Base-by-base conservation (phyloP, 805 yeast species). In the Pichia membranifaciens region DNA sequence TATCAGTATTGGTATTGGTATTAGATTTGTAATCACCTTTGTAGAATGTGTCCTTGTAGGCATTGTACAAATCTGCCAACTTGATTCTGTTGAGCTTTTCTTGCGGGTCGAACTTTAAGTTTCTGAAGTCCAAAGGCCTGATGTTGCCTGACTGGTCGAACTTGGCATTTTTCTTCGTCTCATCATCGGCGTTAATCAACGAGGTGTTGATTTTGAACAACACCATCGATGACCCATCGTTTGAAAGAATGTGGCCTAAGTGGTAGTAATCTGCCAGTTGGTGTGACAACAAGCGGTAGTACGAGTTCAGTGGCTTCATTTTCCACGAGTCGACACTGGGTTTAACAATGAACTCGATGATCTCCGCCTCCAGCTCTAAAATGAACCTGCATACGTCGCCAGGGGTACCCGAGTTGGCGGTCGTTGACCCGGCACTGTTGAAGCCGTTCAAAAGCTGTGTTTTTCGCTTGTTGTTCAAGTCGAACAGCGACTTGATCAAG, bases 201-300 rank as follows among this genome's bases (percentile, higher is more conserved):
- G 67, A 61, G 0, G 71, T 67, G 43, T 67, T 67, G 45, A 63
- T 66, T 42, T 67, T 67, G 48, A 61, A 67, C 16, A 67, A 56
- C 4, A 67, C 71, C 71, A 67, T 67, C 13, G 79, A 72, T 43
- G 67, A 67, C 9, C 79, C 80, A 50, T 74, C 80, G 54, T 72
- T 76, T 12, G 78, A 65, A 39, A 73, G 53, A 8, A 72, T 72
- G 57, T 84, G 90, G 38, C 79, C 80, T 47, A 84, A 60, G 21
- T 71, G 67, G 57, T 82, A 81, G 59, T 82, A 82, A 34, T 79
- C 83, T 4, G 89, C 86, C 32, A 83, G 66, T 53, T 82, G 84
- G 61, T 85, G 90, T 0, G 84, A 73, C 45, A 85, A 64, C 40
- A 85, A 66, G 54, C 91, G 67, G 54, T 78, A 80, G 60, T 81